Evolutionary conservation across 306 rosid genomes (phyloP).

Genomic region (Elaeagnus macrophylla): DNA sequence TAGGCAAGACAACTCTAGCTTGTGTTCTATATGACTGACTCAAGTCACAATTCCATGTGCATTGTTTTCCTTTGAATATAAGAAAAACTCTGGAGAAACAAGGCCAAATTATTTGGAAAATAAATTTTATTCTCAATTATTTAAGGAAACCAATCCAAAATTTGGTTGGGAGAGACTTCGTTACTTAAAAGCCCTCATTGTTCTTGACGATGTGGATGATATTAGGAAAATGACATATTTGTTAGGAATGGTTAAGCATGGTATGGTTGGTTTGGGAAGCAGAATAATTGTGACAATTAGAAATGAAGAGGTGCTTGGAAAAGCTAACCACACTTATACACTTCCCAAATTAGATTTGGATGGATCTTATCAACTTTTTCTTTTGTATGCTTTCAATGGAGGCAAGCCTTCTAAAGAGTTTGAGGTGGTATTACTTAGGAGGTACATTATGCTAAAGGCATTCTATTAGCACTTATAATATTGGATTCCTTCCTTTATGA

Average conservation of each 20-base stretch:
- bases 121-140: too few species aligned
- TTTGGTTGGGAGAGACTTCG: too few species aligned
- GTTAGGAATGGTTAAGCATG: constrained; percentile 2
- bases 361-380: constrained; percentile 16
- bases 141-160: too few species aligned
- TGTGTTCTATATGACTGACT: constrained; percentile 13
- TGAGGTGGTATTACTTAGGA: not conserved
- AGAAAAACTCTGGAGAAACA: constrained; percentile 17
- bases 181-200: constrained; percentile 12
- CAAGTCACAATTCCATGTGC: constrained; percentile 11
- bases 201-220: constrained; percentile 26
- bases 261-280: constrained; percentile 31
- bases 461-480: constrained; percentile 24
- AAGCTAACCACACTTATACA: not conserved
- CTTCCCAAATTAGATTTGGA: constrained; percentile 1
- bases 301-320: constrained; percentile 10
- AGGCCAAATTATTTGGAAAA: constrained; percentile 10
- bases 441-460: constrained; percentile 21
- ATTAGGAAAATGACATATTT: constrained; percentile 14
- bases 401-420: constrained; percentile 12
- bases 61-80: constrained; percentile 17
- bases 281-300: constrained; percentile 23
- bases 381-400: constrained; percentile 15
- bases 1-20: constrained; percentile 32
- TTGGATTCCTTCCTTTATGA: constrained; percentile 24